Conservation (phyloP, 2,329 filamentous ascomycete species). For the Cercospora sp. region DNA sequence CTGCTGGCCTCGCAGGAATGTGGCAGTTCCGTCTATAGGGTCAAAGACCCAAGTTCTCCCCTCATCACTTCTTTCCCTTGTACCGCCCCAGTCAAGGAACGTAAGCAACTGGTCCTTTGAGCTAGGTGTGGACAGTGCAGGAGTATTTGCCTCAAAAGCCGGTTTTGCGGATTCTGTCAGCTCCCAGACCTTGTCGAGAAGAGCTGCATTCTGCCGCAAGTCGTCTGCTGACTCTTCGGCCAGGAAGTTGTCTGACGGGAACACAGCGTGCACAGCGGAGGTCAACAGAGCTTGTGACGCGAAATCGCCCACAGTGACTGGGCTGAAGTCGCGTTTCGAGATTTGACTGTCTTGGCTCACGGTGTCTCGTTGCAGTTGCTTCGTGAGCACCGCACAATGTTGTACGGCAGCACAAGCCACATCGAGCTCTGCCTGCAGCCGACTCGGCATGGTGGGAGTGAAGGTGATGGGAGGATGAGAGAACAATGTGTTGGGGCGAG, state of each 20-base stretch:
- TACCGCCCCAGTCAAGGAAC: slow-evolving; percentile 59
- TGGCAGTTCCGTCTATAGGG: slow-evolving; percentile 64
- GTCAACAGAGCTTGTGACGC: slow-evolving; percentile 64
- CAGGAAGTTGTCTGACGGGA: slow-evolving; percentile 59
- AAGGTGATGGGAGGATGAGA: neutral
- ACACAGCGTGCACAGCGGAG: slow-evolving; percentile 54
- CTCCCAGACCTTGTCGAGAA: slow-evolving; percentile 58
- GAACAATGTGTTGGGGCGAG: neutral
- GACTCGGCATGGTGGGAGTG: slow-evolving; percentile 13
- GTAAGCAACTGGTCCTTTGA: slow-evolving; percentile 59
- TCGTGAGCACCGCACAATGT: slow-evolving; percentile 53
- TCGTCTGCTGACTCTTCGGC: slow-evolving; percentile 61
- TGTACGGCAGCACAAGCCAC: slow-evolving; percentile 27
- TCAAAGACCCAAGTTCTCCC: slow-evolving; percentile 62
- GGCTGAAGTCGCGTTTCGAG: slow-evolving; percentile 59
- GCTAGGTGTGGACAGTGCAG: slow-evolving; percentile 42
- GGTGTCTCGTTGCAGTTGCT: slow-evolving; percentile 48
- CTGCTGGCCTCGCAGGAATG: slow-evolving; percentile 62
- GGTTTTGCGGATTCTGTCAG: slow-evolving; percentile 46
- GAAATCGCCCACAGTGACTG: slow-evolving; percentile 65
- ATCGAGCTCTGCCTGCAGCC: slow-evolving; percentile 26
- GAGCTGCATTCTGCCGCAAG: slow-evolving; percentile 50
- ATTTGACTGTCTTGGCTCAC: slow-evolving; percentile 53
- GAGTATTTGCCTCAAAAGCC: slow-evolving; percentile 32
- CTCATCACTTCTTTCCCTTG: slow-evolving; percentile 43